phyloP scores from a whole-genome alignment of 768 basidiomycete genomes.

The Cyclocybe cylindracea region DNA sequence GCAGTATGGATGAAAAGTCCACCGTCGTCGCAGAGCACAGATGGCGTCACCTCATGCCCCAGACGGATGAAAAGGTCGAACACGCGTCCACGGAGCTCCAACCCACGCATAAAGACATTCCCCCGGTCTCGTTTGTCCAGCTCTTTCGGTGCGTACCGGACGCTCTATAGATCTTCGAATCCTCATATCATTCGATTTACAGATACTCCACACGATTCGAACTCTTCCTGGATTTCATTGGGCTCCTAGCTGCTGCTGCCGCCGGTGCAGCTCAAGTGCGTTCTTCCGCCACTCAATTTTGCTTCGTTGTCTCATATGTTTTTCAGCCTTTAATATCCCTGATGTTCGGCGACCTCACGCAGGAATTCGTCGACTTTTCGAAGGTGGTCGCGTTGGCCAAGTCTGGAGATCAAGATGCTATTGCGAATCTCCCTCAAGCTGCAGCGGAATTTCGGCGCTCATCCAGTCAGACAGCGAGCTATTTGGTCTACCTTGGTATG shows the following conservation, averaged over 20 bases:
- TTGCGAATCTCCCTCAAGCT: constrained; percentile 27
- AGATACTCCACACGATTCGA: constrained; percentile 41
- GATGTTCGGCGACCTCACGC: constrained; percentile 79
- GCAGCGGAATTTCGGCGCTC: constrained; percentile 48
- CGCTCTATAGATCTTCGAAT: no score
- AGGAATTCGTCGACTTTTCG: constrained; percentile 66
- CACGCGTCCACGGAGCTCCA: no score
- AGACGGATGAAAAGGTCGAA: no score
- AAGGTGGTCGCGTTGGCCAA: constrained; percentile 18
- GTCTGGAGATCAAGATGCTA: constrained; percentile 26
- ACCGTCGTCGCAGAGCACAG: no score
- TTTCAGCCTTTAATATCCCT: constrained; percentile 72
- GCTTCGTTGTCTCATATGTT: not conserved
- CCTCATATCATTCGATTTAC: no score
- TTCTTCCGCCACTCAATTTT: not conserved
- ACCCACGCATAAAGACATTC: no score
- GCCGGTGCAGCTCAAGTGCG: constrained; percentile 79
- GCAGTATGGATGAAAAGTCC: no score
- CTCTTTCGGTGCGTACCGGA: no score
- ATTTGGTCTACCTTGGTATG: constrained; percentile 65
- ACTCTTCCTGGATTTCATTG: constrained; percentile 64
- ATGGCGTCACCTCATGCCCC: no score
- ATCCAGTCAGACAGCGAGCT: constrained; percentile 59
- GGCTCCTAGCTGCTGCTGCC: constrained; percentile 66
- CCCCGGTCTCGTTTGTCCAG: no score